Conservation (phyloP, 1,139 yeast genomes). For the Yamadazyma taylorii region DNA sequence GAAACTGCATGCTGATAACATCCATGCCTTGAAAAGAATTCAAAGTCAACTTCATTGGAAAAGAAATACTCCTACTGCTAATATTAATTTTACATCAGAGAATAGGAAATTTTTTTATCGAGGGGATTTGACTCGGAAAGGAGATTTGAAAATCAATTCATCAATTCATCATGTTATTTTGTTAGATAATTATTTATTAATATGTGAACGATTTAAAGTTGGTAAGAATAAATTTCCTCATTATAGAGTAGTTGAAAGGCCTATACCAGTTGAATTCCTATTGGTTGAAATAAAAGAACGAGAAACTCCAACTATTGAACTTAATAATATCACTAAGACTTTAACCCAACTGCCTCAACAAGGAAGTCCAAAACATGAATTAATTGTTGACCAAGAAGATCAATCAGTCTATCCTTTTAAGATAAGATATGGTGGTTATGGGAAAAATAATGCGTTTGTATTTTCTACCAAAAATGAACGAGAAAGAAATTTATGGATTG, state of each 20-base stretch:
- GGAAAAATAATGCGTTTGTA: slow-evolving; percentile 48
- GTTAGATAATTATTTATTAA: slow-evolving; percentile 69
- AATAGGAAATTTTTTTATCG: slow-evolving; percentile 58
- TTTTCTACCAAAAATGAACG: slow-evolving; percentile 54
- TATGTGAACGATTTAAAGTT: slow-evolving; percentile 53
- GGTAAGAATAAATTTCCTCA: slow-evolving; percentile 23
- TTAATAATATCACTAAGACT: slow-evolving; percentile 21
- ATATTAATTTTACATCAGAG: slow-evolving; percentile 55
- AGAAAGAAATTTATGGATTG: slow-evolving; percentile 64
- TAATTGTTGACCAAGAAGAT: slow-evolving; percentile 28
- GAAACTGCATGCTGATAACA: slow-evolving; percentile 57
- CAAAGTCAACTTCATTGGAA: slow-evolving; percentile 53
- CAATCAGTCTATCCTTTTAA: slow-evolving; percentile 41
- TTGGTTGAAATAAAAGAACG: slow-evolving; percentile 50
- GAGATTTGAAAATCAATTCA: slow-evolving; percentile 59
- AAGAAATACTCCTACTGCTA: slow-evolving; percentile 35
- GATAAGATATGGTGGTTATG: slow-evolving; percentile 46
- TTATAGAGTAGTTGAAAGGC: slow-evolving; percentile 53
- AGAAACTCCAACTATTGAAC: slow-evolving; percentile 21
- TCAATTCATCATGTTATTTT: slow-evolving; percentile 55
- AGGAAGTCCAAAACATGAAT: slow-evolving; percentile 17
- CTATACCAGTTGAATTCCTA: slow-evolving; percentile 61
- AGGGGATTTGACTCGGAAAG: slow-evolving; percentile 62
- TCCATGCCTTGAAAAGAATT: slow-evolving; percentile 47
- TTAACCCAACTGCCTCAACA: slow-evolving; percentile 19